These are phyloP conservation scores for Cicer chorassanicum DNA, from an alignment of 306 rosid species.

Conservation along the genomic window DNA sequence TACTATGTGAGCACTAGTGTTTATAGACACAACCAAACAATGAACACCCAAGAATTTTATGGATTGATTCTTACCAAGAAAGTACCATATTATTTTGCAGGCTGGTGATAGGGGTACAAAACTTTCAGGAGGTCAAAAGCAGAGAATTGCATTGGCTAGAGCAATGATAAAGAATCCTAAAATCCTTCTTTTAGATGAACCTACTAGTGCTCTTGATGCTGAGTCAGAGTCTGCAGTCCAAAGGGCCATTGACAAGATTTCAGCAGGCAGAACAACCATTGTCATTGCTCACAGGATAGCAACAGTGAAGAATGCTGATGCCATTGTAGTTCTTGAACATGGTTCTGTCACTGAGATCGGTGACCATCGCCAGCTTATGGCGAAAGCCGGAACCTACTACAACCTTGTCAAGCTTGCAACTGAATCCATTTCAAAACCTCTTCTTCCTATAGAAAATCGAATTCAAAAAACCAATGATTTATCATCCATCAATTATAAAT, in stretches of 20 bases:
- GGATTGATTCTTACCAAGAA: slow-evolving; percentile 12
- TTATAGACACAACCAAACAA: not conserved
- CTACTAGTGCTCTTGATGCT: slow-evolving; percentile 93
- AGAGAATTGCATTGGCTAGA: slow-evolving; percentile 85
- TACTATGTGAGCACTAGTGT: not conserved
- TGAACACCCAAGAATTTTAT: not conserved
- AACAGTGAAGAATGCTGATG: slow-evolving; percentile 70
- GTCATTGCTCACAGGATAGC: slow-evolving; percentile 91
- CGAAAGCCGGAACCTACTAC: slow-evolving; percentile 66
- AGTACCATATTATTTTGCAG: slow-evolving; percentile 50
- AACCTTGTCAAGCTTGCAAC: slow-evolving; percentile 83
- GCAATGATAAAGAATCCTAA: slow-evolving; percentile 87
- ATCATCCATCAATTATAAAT: slow-evolving; percentile 50
- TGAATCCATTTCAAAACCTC: slow-evolving; percentile 55
- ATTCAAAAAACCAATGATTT: slow-evolving; percentile 41
- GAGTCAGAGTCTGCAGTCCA: slow-evolving; percentile 81
- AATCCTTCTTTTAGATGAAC: slow-evolving; percentile 85
- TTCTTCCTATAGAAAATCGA: slow-evolving; percentile 37
- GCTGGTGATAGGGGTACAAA: slow-evolving; percentile 85
- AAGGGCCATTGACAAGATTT: slow-evolving; percentile 82
- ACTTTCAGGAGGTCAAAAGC: slow-evolving; percentile 96
- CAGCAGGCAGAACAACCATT: slow-evolving; percentile 73
- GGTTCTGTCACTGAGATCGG: slow-evolving; percentile 82
- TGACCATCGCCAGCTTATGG: slow-evolving; percentile 76
- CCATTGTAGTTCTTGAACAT: slow-evolving; percentile 75